Percentiles rank a stretch among this genome's conserved stretches.
These are phyloP conservation scores for Aureobasidium sp. DNA, from an alignment of 2,329 filamentous ascomycete species.

Conservation along the genomic window DNA sequence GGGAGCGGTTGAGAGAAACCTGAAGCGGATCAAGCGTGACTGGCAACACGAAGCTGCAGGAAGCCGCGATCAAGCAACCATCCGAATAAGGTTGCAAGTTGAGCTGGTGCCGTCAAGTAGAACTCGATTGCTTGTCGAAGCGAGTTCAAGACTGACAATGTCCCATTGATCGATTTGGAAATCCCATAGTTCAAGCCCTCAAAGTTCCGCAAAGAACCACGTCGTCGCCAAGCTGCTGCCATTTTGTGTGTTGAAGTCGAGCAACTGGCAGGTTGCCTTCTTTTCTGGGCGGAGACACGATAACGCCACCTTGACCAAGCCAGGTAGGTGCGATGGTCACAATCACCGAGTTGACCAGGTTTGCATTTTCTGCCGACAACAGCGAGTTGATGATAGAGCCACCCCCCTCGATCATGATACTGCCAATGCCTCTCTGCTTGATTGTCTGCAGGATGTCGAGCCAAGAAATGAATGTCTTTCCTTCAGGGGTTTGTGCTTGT, in stretches of 20 bases:
- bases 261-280: conserved; percentile 50
- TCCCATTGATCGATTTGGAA: background rate
- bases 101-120: background rate
- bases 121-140: background rate
- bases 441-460: conserved; percentile 54
- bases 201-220: conserved; percentile 71
- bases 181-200: background rate
- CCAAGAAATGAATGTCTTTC: conserved; percentile 42
- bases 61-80: background rate
- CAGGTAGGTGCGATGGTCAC: conserved; percentile 86
- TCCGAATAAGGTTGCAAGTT: too few relatives aligned
- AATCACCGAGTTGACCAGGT: conserved; percentile 69
- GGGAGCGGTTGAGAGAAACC: too few relatives aligned
- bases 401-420: conserved; percentile 90
- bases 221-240: conserved; percentile 75
- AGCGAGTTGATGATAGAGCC: conserved; percentile 75
- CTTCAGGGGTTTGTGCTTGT: background rate
- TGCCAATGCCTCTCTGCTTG: conserved; percentile 54
- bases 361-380: conserved; percentile 51
- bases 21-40: too few relatives aligned
- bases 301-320: conserved; percentile 74
- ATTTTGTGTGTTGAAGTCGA: conserved; percentile 59
- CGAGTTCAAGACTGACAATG: background rate
- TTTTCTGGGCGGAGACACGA: conserved; percentile 62
- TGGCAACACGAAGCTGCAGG: background rate